Conservation (phyloP, 345 rosid species). For the Nasturtium officinale region DNA sequence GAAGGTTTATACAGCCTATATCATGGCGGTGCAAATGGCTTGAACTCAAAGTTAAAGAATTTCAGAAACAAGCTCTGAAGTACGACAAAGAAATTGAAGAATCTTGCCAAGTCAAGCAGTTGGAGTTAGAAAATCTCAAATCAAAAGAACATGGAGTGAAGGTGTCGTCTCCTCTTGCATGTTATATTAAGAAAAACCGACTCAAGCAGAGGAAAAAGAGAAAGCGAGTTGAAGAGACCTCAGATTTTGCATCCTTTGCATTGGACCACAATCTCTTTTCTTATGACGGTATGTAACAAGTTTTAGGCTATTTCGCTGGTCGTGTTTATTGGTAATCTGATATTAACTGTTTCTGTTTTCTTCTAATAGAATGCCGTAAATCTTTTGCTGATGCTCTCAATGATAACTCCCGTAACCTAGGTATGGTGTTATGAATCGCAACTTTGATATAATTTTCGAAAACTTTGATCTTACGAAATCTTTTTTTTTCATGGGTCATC, state of each 20-base stretch:
- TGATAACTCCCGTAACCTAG: slow-evolving; percentile 47
- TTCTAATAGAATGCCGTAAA: slow-evolving; percentile 58
- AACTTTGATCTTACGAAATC: not conserved
- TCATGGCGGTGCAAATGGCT: slow-evolving; percentile 85
- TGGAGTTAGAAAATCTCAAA: slow-evolving; percentile 43
- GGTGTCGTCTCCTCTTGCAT: slow-evolving; percentile 53
- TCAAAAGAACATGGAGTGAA: slow-evolving; percentile 51
- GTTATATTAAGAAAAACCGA: slow-evolving; percentile 47
- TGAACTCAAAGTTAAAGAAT: slow-evolving; percentile 64
- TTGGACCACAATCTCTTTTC: slow-evolving; percentile 66
- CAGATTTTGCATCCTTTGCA: slow-evolving; percentile 56
- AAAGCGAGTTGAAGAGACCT: slow-evolving; percentile 63
- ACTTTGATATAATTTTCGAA: not conserved
- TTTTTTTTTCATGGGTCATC: slow-evolving; percentile 11
- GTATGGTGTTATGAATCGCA: slow-evolving; percentile 24
- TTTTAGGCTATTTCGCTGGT: slow-evolving; percentile 23
- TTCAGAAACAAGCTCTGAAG: slow-evolving; percentile 52
- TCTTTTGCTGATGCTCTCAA: slow-evolving; percentile 50
- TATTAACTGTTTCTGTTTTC: slow-evolving; percentile 20
- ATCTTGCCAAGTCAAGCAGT: slow-evolving; percentile 51
- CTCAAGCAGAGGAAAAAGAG: slow-evolving; percentile 67
- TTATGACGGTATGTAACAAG: slow-evolving; percentile 55
- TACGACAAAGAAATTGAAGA: slow-evolving; percentile 66
- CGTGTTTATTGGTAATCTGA: slow-evolving; percentile 18
- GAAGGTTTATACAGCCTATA: slow-evolving; percentile 67